A percentile compares a stretch with the other conserved stretches of the same genome.
Conservation (phyloP, 1,284 basidiomycete species). For the Malassezia equina region DNA sequence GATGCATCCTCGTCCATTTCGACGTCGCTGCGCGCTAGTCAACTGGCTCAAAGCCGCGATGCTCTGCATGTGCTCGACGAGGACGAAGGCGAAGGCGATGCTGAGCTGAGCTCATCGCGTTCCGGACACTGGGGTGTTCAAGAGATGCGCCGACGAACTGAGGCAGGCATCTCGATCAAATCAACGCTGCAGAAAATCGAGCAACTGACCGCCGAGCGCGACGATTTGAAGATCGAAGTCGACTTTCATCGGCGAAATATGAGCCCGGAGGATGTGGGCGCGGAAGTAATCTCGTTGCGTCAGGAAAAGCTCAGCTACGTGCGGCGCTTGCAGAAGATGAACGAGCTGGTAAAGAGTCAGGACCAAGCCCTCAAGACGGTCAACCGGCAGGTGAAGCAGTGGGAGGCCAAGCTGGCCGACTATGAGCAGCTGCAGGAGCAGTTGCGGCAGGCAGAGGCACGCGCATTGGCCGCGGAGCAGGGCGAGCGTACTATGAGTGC, state of each 20-base stretch:
- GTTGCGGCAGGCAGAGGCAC: conserved; percentile 7
- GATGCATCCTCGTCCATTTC: conserved; percentile 11
- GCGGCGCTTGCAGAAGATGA: conserved; percentile 36
- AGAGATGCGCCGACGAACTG: conserved; percentile 31
- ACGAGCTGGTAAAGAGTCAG: conserved; percentile 39
- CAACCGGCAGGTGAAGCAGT: conserved; percentile 35
- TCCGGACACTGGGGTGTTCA: conserved; percentile 35
- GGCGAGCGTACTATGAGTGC: background rate
- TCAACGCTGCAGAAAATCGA: conserved; percentile 41
- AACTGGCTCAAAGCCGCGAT: conserved; percentile 4
- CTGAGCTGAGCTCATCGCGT: background rate
- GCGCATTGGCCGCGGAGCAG: background rate
- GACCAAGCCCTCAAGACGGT: conserved; percentile 39
- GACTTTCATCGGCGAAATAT: conserved; percentile 43
- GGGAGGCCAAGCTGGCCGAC: conserved; percentile 21
- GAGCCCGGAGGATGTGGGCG: conserved; percentile 31
- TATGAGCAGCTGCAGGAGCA: conserved; percentile 7
- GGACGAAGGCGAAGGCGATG: conserved; percentile 3
- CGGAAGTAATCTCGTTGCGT: conserved; percentile 36
- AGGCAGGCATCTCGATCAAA: conserved; percentile 40
- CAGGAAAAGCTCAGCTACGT: conserved; percentile 40
- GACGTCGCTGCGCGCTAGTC: conserved; percentile 13
- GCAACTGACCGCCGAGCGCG: conserved; percentile 37
- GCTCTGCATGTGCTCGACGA: conserved; percentile 11
- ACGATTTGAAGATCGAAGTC: conserved; percentile 45